These are phyloP conservation scores for Backusella psychrophila DNA, from an alignment of 192 early-diverging fungal genomes.

Conservation along the genomic window DNA sequence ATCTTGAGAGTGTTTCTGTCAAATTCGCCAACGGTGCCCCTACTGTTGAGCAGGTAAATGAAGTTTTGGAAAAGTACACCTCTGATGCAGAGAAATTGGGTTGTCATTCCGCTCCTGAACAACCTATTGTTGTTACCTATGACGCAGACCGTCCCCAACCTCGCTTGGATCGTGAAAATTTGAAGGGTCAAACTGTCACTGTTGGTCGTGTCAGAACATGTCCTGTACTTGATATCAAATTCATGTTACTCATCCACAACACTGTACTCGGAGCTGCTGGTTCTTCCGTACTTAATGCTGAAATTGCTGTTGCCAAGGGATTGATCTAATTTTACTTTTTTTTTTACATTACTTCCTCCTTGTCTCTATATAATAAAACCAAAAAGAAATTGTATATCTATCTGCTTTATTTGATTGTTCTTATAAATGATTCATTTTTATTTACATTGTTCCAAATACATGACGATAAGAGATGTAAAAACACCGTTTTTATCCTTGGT, in stretches of 20 bases:
- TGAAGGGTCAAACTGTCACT: constrained; percentile 86
- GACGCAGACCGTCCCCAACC: constrained; percentile 91
- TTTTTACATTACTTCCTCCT: neutral
- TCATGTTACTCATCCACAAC: constrained; percentile 90
- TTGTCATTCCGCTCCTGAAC: constrained; percentile 77
- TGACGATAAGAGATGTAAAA: no score
- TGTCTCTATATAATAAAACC: neutral
- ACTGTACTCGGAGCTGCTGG: constrained; percentile 97
- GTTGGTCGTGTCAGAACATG: constrained; percentile 88
- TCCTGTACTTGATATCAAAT: constrained; percentile 88
- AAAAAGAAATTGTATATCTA: neutral
- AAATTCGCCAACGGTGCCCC: constrained; percentile 79
- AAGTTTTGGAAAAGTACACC: constrained; percentile 69
- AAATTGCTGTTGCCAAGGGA: constrained; percentile 87
- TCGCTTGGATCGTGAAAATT: constrained; percentile 83
- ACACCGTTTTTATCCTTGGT: neutral
- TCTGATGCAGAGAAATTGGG: constrained; percentile 80
- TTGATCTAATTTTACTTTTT: constrained; percentile 32
- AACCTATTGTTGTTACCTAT: constrained; percentile 73
- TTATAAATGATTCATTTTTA: neutral
- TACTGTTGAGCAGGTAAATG: constrained; percentile 70
- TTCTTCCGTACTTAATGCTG: constrained; percentile 90
- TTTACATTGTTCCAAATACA: no score
- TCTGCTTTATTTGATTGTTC: neutral
- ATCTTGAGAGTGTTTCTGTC: constrained; percentile 86